Percentiles rank a stretch among this genome's conserved stretches.
These are phyloP conservation scores for Protea cynaroides DNA, from an alignment of 164 flowering plant species.

Conservation along the genomic window DNA sequence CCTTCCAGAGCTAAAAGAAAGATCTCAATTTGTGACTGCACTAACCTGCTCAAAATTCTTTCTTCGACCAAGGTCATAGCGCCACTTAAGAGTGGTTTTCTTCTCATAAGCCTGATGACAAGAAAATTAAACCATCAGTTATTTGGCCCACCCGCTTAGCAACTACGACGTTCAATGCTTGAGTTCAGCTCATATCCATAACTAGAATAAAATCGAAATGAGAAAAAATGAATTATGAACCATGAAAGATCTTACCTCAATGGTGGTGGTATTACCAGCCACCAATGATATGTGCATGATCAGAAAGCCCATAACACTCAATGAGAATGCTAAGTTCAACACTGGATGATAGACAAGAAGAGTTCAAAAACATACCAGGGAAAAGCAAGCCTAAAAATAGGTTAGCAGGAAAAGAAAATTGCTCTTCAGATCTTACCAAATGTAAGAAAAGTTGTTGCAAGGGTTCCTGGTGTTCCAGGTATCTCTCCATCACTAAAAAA, in stretches of 20 bases:
- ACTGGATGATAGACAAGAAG: conserved; percentile 36
- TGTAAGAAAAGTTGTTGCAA: conserved; percentile 93
- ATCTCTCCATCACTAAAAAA: conserved; percentile 92
- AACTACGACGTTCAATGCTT: not conserved
- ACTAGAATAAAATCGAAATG: not conserved
- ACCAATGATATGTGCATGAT: conserved; percentile 94
- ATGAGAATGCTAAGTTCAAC: conserved; percentile 86
- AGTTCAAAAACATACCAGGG: not conserved
- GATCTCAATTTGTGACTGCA: not conserved
- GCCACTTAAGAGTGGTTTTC: conserved; percentile 81
- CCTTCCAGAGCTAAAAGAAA: not conserved
- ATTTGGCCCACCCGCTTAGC: not conserved
- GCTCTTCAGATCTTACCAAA: conserved; percentile 54
- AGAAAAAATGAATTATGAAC: not conserved
- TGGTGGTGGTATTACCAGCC: conserved; percentile 87
- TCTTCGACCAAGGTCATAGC: conserved; percentile 69
- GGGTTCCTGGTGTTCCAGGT: conserved; percentile 86
- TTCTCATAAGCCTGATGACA: conserved; percentile 87
- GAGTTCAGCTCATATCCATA: not conserved
- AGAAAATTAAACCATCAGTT: conserved; percentile 1
- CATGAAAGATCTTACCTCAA: conserved; percentile 57
- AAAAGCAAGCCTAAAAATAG: not conserved
- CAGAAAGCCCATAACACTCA: conserved; percentile 90
- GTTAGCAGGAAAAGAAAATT: not conserved
- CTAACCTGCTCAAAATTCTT: conserved; percentile 75